Evolutionary conservation across 768 basidiomycete species (phyloP).

Genomic region (Lepiota brunneoincarnata): DNA sequence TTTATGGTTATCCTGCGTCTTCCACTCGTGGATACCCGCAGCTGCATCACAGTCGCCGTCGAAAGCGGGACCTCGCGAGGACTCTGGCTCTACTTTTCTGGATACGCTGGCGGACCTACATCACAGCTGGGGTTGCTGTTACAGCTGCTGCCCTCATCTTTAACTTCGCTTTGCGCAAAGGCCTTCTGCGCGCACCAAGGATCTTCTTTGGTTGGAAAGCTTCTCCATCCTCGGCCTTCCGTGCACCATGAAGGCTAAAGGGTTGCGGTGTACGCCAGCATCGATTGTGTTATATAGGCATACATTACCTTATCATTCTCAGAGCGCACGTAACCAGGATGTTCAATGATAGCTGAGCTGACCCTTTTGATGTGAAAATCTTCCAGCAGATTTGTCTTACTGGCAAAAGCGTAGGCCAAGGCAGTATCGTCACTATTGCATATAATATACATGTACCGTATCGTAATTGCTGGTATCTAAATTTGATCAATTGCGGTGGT

Average conservation of each 20-base stretch:
- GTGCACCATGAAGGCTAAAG: background rate
- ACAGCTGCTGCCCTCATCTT: constrained; percentile 25
- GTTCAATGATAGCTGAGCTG: background rate
- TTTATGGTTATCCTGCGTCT: constrained; percentile 67
- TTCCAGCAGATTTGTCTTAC: background rate
- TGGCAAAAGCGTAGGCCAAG: background rate
- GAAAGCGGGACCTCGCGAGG: constrained; percentile 63
- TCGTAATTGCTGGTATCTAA: constrained; percentile 7
- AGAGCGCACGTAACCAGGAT: background rate
- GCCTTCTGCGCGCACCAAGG: constrained; percentile 18
- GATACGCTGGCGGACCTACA: constrained; percentile 55
- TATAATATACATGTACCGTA: background rate
- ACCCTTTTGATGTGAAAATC: background rate
- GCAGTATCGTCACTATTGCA: background rate
- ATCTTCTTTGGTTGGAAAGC: constrained; percentile 3
- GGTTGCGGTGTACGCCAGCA: background rate
- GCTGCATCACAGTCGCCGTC: constrained; percentile 59
- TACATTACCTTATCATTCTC: background rate
- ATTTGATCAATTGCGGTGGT: background rate
- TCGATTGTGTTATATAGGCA: background rate
- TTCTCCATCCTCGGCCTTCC: constrained; percentile 3
- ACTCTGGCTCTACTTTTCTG: constrained; percentile 67
- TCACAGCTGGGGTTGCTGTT: constrained; percentile 33
- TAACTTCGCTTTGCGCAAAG: constrained; percentile 21
- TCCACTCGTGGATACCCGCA: constrained; percentile 29